Evolutionary conservation across 1,284 basidiomycete genomes (phyloP).

Genomic region (Ganoderma sinense): DNA sequence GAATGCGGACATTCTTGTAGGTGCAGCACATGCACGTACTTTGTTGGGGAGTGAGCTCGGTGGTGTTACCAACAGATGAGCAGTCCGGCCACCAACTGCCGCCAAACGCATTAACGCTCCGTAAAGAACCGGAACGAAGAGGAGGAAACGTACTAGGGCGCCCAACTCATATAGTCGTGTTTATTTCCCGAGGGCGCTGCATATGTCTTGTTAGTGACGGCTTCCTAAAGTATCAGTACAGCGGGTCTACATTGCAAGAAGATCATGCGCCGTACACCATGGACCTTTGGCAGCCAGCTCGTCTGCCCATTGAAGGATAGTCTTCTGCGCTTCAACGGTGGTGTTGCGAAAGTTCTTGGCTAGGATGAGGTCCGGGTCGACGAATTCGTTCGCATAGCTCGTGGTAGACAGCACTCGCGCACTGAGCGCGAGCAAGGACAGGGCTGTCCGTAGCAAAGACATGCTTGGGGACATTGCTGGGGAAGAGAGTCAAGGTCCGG

Average conservation of each 20-base stretch:
- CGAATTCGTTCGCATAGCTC: conserved; percentile 62
- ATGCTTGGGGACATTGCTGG: neutral
- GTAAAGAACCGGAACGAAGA: neutral
- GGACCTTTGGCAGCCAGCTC: conserved; percentile 51
- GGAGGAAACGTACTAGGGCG: conserved; percentile 54
- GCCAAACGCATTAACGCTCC: neutral
- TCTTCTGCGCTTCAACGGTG: conserved; percentile 52
- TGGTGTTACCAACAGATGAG: conserved; percentile 46
- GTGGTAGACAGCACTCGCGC: conserved; percentile 35
- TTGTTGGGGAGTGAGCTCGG: conserved; percentile 53
- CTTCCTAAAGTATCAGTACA: conserved; percentile 36
- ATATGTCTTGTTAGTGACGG: conserved; percentile 47
- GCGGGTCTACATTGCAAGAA: neutral
- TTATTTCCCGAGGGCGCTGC: conserved; percentile 51
- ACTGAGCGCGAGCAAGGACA: conserved; percentile 15
- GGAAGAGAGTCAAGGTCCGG: too few relatives aligned
- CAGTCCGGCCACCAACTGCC: conserved; percentile 69
- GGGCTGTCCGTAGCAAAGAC: conserved; percentile 9
- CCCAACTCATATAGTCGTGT: conserved; percentile 63
- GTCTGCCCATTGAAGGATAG: conserved; percentile 55
- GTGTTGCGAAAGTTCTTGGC: conserved; percentile 46
- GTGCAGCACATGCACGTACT: conserved; percentile 38
- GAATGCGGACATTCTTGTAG: too few relatives aligned
- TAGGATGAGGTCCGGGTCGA: conserved; percentile 58
- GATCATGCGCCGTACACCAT: conserved; percentile 52